phyloP scores from a whole-genome alignment of 1,284 basidiomycete species.

The Trametes sp. region DNA sequence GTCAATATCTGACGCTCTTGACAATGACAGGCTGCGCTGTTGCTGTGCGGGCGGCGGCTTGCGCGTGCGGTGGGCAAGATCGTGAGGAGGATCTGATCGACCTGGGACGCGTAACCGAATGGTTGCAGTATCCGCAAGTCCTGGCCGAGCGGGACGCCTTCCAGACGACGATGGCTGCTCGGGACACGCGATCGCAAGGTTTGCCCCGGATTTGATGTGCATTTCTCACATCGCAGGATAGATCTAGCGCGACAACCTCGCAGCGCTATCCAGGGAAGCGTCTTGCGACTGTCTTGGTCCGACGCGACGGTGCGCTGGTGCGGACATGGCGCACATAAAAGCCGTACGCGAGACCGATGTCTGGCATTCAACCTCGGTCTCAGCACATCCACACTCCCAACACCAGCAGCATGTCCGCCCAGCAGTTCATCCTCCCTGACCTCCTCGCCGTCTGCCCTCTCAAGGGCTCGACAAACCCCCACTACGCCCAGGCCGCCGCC shows the following conservation, averaged over 20 bases:
- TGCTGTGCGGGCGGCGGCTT: not conserved
- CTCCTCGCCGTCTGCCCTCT: conserved; percentile 59
- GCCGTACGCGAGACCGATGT: not conserved
- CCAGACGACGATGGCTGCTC: conserved; percentile 1
- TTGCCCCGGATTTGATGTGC: conserved; percentile 10
- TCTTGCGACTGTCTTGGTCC: conserved; percentile 1
- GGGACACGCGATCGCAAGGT: conserved; percentile 11
- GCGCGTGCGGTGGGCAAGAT: too few relatives aligned
- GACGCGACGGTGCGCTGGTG: conserved; percentile 1
- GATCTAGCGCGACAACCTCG: conserved; percentile 8
- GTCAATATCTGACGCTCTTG: conserved; percentile 6
- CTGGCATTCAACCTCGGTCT: not conserved
- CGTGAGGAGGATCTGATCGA: not conserved
- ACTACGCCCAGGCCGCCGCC: conserved; percentile 60
- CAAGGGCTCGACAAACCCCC: conserved; percentile 54
- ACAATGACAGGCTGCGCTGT: conserved; percentile 16
- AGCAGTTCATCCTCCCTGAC: conserved; percentile 61
- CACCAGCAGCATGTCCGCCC: conserved; percentile 26
- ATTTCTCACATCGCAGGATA: conserved; percentile 15
- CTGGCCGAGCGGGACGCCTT: not conserved
- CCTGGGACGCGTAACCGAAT: not conserved
- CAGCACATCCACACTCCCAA: not conserved
- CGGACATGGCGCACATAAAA: conserved; percentile 17
- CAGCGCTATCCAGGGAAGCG: conserved; percentile 1
- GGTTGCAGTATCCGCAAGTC: not conserved